Conservation (phyloP, 345 rosid species). For the Excoecaria cochinchinensis region DNA sequence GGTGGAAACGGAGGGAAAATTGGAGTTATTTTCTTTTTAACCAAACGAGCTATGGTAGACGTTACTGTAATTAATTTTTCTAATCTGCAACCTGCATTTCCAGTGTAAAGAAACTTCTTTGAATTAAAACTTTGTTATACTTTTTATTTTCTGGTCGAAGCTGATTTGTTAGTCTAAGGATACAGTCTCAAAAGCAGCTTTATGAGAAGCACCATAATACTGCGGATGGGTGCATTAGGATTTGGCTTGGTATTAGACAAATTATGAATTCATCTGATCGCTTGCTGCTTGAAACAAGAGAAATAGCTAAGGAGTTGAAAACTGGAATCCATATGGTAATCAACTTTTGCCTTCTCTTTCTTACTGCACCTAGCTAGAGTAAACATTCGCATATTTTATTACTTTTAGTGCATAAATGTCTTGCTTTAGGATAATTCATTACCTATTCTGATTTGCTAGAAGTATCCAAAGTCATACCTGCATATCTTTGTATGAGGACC, state of each 20-base stretch:
- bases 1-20: too few relatives aligned
- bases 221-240: constrained; percentile 64
- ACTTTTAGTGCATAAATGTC: not conserved
- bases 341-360: not conserved
- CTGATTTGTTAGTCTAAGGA: constrained; percentile 25
- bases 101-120: too few relatives aligned
- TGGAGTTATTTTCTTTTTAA: too few relatives aligned
- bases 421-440: too few relatives aligned
- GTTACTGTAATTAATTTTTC: not conserved
- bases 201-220: constrained; percentile 54
- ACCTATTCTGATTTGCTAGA: too few relatives aligned
- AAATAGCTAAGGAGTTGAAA: constrained; percentile 51
- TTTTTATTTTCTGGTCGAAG: constrained; percentile 4
- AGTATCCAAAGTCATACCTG: not conserved
- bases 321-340: constrained; percentile 77
- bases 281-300: constrained; percentile 53
- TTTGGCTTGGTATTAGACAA: constrained; percentile 72
- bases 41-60: too few relatives aligned
- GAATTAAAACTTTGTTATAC: not conserved
- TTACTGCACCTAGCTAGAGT: not conserved
- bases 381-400: not conserved
- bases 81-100: too few relatives aligned
- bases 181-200: constrained; percentile 63
- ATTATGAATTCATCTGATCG: constrained; percentile 64
- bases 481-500: not conserved